Percentiles rank a stretch among this genome's conserved stretches.
Conservation (phyloP, 768 basidiomycete species). For the Suillus placidus region DNA sequence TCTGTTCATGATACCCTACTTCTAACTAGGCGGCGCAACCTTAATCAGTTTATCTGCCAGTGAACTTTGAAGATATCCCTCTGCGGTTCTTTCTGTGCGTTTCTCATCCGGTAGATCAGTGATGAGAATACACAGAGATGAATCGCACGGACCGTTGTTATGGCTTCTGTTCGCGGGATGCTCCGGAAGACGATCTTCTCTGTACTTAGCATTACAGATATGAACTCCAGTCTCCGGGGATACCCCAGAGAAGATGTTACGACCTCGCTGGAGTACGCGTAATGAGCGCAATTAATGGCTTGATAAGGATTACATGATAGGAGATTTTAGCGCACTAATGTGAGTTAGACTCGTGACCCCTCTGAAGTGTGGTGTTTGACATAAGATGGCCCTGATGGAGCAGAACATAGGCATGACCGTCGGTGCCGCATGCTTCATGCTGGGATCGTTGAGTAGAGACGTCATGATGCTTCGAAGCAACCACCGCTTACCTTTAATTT, state of each 20-base stretch:
- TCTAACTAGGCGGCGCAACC: neutral
- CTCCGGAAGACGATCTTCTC: neutral
- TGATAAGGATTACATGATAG: neutral
- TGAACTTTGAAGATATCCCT: too few relatives aligned
- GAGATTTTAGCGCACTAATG: neutral
- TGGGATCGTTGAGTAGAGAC: neutral
- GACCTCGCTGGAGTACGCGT: neutral
- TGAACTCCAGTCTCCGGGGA: neutral
- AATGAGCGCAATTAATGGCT: neutral
- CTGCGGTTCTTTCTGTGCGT: slow-evolving; percentile 1
- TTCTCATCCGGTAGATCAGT: neutral
- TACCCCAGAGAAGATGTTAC: neutral
- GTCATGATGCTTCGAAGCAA: neutral
- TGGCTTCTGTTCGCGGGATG: neutral
- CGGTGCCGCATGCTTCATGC: neutral
- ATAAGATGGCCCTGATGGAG: neutral
- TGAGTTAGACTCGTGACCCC: neutral
- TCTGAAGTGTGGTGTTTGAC: neutral
- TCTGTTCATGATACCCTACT: neutral
- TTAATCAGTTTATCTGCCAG: neutral
- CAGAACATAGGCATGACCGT: neutral
- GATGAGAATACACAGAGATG: neutral
- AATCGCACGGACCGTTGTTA: neutral
- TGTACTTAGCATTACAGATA: neutral
- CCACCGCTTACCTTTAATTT: neutral